These are phyloP conservation scores for Botryotinia narcissicola DNA, from an alignment of 2,329 filamentous ascomycete species.

Conservation along the genomic window DNA sequence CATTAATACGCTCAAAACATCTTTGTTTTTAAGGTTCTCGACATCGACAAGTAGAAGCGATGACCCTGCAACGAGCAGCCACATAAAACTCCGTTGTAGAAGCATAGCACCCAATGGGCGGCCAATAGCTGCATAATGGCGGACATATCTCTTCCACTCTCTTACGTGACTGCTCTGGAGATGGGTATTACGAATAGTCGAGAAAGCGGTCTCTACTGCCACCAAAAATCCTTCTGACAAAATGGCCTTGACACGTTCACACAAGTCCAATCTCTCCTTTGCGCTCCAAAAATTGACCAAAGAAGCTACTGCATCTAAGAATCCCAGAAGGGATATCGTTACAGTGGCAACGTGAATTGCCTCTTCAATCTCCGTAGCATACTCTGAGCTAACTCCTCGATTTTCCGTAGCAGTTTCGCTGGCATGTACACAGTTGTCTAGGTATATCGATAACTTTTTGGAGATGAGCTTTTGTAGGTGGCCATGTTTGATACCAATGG, in stretches of 20 bases:
- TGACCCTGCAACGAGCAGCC: slow-evolving; percentile 74
- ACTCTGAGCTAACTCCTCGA: slow-evolving; percentile 54
- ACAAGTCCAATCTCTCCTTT: slow-evolving; percentile 68
- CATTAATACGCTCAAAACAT: slow-evolving; percentile 74
- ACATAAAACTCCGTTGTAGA: slow-evolving; percentile 84
- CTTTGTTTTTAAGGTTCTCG: slow-evolving; percentile 55
- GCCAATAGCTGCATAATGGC: slow-evolving; percentile 75
- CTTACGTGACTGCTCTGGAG: slow-evolving; percentile 63
- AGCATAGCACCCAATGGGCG: slow-evolving; percentile 89
- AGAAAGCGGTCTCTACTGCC: slow-evolving; percentile 84
- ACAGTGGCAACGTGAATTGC: slow-evolving; percentile 70
- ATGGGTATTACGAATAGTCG: slow-evolving; percentile 79
- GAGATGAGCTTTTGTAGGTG: slow-evolving; percentile 65
- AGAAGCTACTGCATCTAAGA: slow-evolving; percentile 77
- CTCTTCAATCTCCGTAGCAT: slow-evolving; percentile 57
- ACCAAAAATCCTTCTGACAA: slow-evolving; percentile 84
- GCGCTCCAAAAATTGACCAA: slow-evolving; percentile 79
- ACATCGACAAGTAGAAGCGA: slow-evolving; percentile 68
- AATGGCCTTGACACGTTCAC: slow-evolving; percentile 68
- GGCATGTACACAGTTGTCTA: slow-evolving; percentile 66
- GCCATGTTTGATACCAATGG: slow-evolving; percentile 70
- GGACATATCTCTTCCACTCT: slow-evolving; percentile 85
- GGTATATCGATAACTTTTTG: slow-evolving; percentile 66
- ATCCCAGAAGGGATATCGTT: slow-evolving; percentile 82
- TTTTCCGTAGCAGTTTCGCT: slow-evolving; percentile 55